A percentile compares a stretch with the other conserved stretches of the same genome.
phyloP scores from a whole-genome alignment of 148 eudicot species.

The Diospyros kaki region DNA sequence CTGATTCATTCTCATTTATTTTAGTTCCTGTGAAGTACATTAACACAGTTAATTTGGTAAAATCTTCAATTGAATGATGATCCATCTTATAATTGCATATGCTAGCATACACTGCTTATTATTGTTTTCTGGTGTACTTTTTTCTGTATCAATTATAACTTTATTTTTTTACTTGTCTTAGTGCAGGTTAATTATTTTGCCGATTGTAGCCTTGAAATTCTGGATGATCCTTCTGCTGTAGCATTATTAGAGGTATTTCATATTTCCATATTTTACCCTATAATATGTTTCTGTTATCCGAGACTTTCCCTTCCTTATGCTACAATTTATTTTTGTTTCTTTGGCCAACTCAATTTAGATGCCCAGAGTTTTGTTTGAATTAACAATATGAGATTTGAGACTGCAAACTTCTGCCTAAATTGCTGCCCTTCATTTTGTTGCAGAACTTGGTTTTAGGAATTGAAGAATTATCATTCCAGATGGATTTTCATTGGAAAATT shows the following conservation, averaged over 20 bases:
- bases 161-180: conserved; percentile 18
- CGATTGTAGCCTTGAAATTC: conserved; percentile 88
- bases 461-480: neutral
- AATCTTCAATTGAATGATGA: neutral
- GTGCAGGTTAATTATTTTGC: conserved; percentile 88
- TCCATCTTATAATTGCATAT: neutral
- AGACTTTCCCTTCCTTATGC: neutral
- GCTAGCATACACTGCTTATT: neutral
- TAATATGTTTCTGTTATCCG: neutral
- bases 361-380: neutral
- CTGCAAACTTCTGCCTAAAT: conserved; percentile 5
- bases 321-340: neutral
- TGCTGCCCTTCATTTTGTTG: conserved; percentile 1
- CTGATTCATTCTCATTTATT: neutral
- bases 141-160: conserved; percentile 6
- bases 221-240: conserved; percentile 84
- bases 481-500: neutral
- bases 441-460: neutral
- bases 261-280: neutral
- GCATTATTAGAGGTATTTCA: conserved; percentile 80
- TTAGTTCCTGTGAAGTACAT: neutral
- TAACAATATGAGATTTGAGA: neutral
- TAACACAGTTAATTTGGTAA: neutral
- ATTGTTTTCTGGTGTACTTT: neutral
- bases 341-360: neutral